Conservation (phyloP, 2,329 filamentous ascomycete genomes). For the Botryosphaeria dothidea region DNA sequence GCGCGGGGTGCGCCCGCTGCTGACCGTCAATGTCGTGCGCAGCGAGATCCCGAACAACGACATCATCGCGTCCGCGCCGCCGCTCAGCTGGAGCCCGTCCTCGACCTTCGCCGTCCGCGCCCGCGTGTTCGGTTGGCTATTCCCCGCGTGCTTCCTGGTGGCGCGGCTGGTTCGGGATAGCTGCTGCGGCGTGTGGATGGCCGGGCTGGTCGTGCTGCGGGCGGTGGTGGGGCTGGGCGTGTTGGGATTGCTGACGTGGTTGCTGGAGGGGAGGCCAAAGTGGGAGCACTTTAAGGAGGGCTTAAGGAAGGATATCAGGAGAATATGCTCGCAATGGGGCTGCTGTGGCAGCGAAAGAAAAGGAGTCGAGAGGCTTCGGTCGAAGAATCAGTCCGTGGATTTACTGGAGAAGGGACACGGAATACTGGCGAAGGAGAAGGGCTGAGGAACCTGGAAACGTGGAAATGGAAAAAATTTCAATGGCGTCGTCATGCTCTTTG, state of each 20-base stretch:
- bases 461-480: background rate
- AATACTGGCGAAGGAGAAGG: background rate
- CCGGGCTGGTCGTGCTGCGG: background rate
- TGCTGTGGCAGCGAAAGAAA: background rate
- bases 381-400: background rate
- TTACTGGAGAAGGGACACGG: background rate
- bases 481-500: too few species aligned
- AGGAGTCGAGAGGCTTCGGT: background rate
- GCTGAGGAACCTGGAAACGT: background rate
- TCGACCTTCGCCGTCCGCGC: background rate
- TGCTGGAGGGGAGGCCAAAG: background rate
- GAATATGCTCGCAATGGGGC: background rate
- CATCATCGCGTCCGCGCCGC: conserved; percentile 1
- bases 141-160: background rate
- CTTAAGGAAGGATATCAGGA: background rate
- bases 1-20: conserved; percentile 2
- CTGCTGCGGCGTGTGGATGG: background rate
- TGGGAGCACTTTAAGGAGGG: background rate
- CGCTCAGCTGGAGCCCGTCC: background rate
- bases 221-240: background rate
- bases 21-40: conserved; percentile 4
- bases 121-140: background rate
- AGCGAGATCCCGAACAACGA: background rate
- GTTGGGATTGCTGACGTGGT: background rate
- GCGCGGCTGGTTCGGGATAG: background rate